Conservation (phyloP, 2,329 filamentous ascomycete genomes). For the Cadophora gregata region DNA sequence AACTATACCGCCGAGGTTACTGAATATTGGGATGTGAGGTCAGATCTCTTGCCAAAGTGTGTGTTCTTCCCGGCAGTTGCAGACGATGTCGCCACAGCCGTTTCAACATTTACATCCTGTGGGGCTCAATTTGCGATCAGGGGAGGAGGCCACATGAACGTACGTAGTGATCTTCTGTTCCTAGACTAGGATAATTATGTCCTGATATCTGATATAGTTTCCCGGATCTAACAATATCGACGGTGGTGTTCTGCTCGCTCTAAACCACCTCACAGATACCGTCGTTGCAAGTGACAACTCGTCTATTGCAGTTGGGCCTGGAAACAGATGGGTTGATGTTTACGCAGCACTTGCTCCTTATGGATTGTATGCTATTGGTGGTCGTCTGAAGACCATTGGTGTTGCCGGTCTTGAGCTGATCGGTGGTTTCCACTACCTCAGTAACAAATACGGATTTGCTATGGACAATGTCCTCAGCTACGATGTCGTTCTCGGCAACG, state of each 20-base stretch:
- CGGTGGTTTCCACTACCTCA: not conserved
- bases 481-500: not conserved
- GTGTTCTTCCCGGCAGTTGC: not conserved
- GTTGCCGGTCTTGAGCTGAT: not conserved
- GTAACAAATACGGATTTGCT: not conserved
- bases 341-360: not conserved
- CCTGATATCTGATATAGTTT: not conserved
- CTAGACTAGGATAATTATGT: not conserved
- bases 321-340: not conserved
- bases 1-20: not conserved
- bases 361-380: not conserved
- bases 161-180: not conserved
- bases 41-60: not conserved
- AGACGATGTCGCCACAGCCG: not conserved
- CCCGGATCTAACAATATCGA: not conserved
- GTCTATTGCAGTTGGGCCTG: not conserved
- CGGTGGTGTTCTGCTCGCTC: not conserved
- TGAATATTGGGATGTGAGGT: not conserved
- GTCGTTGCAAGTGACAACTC: not conserved
- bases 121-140: not conserved
- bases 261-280: not conserved
- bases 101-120: not conserved
- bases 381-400: not conserved
- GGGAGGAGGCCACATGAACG: not conserved
- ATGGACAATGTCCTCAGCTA: not conserved